Conservation (phyloP, 1,284 basidiomycete species). For the Pholiota adiposa region DNA sequence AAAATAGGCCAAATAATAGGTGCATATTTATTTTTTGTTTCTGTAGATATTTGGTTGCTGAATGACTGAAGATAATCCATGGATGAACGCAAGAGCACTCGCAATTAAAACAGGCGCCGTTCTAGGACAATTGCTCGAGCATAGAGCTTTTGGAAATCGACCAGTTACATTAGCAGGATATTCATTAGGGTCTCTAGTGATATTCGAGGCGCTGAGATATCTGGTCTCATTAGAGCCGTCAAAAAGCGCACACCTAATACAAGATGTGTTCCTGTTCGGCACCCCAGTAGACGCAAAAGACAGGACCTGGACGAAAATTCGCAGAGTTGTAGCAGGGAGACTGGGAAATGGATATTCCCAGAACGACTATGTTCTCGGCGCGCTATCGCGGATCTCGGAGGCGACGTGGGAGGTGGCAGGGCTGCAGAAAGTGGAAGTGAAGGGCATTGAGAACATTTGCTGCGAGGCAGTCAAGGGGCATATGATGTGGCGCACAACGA, state of each 20-base stretch:
- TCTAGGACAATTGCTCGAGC: slow-evolving; percentile 53
- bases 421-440: slow-evolving; percentile 62
- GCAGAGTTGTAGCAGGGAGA: slow-evolving; percentile 68
- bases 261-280: slow-evolving; percentile 80
- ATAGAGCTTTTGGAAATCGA: slow-evolving; percentile 58
- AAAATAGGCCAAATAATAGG: slow-evolving; percentile 61
- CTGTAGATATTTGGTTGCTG: not conserved
- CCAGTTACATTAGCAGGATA: slow-evolving; percentile 62
- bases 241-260: slow-evolving; percentile 56
- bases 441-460: slow-evolving; percentile 74
- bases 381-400: slow-evolving; percentile 69
- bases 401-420: slow-evolving; percentile 75
- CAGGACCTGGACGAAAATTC: slow-evolving; percentile 63
- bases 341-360: slow-evolving; percentile 76
- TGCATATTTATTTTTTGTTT: slow-evolving; percentile 24
- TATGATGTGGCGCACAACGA: slow-evolving; percentile 55
- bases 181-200: slow-evolving; percentile 58
- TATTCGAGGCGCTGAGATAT: slow-evolving; percentile 50
- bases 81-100: slow-evolving; percentile 58
- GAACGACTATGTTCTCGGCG: slow-evolving; percentile 77
- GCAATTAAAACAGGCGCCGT: slow-evolving; percentile 60
- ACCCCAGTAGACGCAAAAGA: slow-evolving; percentile 64
- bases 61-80: slow-evolving; percentile 53
- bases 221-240: slow-evolving; percentile 29
- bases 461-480: slow-evolving; percentile 58